Evolutionary conservation across 1,284 basidiomycete species (phyloP), one percentile per base, ranked within the genome.

Genomic region (Pascua sp.): DNA sequence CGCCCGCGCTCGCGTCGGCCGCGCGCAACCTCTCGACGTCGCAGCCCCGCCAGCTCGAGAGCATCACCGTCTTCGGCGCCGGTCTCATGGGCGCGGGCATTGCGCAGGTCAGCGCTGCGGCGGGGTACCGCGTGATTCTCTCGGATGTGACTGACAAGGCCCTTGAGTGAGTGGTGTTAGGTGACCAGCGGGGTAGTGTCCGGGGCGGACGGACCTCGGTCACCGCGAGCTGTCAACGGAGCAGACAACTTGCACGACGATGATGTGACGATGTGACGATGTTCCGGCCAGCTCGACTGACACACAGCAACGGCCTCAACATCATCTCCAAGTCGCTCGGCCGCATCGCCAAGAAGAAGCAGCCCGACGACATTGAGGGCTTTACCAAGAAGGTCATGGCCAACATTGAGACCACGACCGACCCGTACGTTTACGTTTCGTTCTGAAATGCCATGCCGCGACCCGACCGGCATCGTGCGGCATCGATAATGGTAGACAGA

Each of bases 291-390:
- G n/a, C n/a, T 51, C 8, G 16, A 12, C 42, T 51, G 18, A 51
- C 42, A 32, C 18, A 65, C 71, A 75, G 81, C 53, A 83, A 82
- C 66, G 82, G 82, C 32, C 69, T 79, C 45, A 73, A 67, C 47
- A 83, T 83, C 73, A 84, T 84, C 66, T 66, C 72, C 59, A 82
- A 81, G 65, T 82, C 81, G 11, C 73, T 84, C 18, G 67, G 71
- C 1, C 77, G 82, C 39, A 77, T 83, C 55, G 81, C 79, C 61
- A 82, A 82, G 69, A 79, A 80, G 58, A 66, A 73, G 60, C 73
- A 76, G 49, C 80, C 81, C 42, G 73, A 80, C 51, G 73, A 78
- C 49, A 66, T 79, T 9, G 76, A 80, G 54, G 73, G 71, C 2
- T 75, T 64, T 63, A 70, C 72, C 55, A 72, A 76, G 55, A 63